phyloP scores from a whole-genome alignment of 441 rosid species.

The Erysimum pusillum region DNA sequence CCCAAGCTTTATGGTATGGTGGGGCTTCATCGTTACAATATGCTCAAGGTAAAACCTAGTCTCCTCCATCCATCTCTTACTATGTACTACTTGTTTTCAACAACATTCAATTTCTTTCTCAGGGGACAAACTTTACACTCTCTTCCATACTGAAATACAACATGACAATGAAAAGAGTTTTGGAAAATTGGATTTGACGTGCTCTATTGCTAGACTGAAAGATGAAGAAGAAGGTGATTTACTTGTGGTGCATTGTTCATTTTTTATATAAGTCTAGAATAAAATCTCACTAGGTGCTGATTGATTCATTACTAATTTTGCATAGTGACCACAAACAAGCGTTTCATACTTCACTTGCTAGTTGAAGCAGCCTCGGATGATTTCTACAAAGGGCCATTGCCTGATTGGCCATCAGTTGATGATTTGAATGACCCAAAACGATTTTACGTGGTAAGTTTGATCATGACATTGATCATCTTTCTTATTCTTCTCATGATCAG shows the following conservation, averaged over 20 bases:
- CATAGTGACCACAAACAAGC: constrained; percentile 6
- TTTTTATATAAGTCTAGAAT: no score
- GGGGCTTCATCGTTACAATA: constrained; percentile 25
- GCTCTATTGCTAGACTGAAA: constrained; percentile 14
- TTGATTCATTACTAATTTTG: background rate
- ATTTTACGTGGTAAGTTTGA: constrained; percentile 19
- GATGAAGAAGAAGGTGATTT: constrained; percentile 2
- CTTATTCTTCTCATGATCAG: background rate
- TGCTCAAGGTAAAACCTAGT: background rate
- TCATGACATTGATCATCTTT: background rate
- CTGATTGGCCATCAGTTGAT: constrained; percentile 33
- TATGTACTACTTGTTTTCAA: background rate
- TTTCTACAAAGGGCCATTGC: constrained; percentile 17
- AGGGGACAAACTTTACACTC: background rate
- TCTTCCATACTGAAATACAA: background rate
- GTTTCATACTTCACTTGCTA: constrained; percentile 2
- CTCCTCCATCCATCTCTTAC: background rate
- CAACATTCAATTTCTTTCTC: background rate
- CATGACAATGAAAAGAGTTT: background rate
- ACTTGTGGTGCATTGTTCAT: background rate
- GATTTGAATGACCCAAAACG: constrained; percentile 20
- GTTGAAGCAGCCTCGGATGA: background rate
- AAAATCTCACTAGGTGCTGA: background rate
- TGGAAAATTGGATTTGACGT: background rate
- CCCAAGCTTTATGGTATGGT: background rate